These are phyloP conservation scores for Fistulina hepatica DNA, from an alignment of 1,284 basidiomycete species.

Conservation along the genomic window DNA sequence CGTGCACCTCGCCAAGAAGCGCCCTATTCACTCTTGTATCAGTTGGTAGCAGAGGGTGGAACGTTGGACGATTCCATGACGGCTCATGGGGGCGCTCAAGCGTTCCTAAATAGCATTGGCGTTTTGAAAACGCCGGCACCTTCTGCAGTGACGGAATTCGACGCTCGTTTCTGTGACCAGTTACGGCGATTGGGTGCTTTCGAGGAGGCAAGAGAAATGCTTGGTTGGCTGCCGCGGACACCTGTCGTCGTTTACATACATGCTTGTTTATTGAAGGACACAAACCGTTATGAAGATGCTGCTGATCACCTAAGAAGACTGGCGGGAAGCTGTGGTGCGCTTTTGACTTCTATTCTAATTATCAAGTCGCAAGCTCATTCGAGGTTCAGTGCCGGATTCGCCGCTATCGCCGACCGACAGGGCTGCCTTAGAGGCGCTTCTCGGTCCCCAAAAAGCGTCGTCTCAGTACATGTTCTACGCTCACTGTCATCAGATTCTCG, in stretches of 20 bases:
- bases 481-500: constrained; percentile 68
- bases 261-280: constrained; percentile 56
- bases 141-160: constrained; percentile 50
- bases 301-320: constrained; percentile 61
- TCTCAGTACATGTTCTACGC: constrained; percentile 53
- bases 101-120: constrained; percentile 52
- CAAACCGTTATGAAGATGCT: constrained; percentile 70
- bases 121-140: constrained; percentile 56
- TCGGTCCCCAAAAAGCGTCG: neutral
- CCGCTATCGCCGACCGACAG: constrained; percentile 46
- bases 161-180: constrained; percentile 61
- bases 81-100: neutral
- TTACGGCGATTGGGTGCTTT: constrained; percentile 59
- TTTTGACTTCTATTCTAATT: constrained; percentile 5
- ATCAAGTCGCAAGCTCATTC: constrained; percentile 9
- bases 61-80: neutral
- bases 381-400: constrained; percentile 39
- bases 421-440: constrained; percentile 34
- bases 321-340: constrained; percentile 70
- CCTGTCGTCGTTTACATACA: constrained; percentile 67
- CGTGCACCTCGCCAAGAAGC: neutral
- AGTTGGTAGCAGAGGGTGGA: neutral
- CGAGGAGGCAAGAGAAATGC: constrained; percentile 49
- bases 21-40: neutral
- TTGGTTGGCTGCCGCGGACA: constrained; percentile 67